Conservation (phyloP, 2,329 filamentous ascomycete species). For the Hypoxylon sp. region DNA sequence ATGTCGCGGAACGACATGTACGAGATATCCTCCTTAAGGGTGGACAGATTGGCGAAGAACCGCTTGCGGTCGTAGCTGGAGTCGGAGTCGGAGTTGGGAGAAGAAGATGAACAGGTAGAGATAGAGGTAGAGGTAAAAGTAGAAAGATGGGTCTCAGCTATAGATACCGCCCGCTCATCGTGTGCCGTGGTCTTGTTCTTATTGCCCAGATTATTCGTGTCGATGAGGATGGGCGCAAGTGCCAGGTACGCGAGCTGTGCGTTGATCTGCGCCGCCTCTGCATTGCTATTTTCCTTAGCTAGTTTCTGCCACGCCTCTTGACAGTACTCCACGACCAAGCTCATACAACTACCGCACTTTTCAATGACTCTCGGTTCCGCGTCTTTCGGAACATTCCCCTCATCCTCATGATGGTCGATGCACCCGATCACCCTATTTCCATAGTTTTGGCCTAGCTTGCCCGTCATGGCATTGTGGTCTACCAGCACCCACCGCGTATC, state of each 20-base stretch:
- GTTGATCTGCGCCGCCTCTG: constrained; percentile 58
- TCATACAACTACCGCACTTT: constrained; percentile 80
- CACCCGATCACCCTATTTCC: constrained; percentile 71
- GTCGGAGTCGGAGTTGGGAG: constrained; percentile 35
- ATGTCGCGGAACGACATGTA: constrained; percentile 75
- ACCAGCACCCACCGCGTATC: constrained; percentile 81
- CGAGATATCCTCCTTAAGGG: constrained; percentile 78
- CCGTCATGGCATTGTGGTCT: constrained; percentile 83
- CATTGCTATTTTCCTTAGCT: constrained; percentile 58
- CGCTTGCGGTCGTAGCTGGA: constrained; percentile 64
- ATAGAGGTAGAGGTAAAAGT: constrained; percentile 44
- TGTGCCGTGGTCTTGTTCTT: constrained; percentile 75
- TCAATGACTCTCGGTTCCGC: constrained; percentile 73
- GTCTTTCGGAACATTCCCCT: constrained; percentile 65
- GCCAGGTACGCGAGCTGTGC: constrained; percentile 76
- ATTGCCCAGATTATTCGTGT: constrained; percentile 75
- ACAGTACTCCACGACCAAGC: constrained; percentile 75
- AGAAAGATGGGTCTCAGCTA: constrained; percentile 67
- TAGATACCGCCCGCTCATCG: constrained; percentile 71
- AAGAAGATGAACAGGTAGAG: neutral
- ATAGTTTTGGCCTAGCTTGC: constrained; percentile 70
- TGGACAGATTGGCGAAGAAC: constrained; percentile 73
- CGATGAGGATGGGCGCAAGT: constrained; percentile 79
- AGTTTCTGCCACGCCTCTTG: constrained; percentile 70
- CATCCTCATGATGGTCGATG: constrained; percentile 86